Evolutionary conservation across 2,329 filamentous ascomycete species (phyloP).

Genomic region (Exophiala sp.): DNA sequence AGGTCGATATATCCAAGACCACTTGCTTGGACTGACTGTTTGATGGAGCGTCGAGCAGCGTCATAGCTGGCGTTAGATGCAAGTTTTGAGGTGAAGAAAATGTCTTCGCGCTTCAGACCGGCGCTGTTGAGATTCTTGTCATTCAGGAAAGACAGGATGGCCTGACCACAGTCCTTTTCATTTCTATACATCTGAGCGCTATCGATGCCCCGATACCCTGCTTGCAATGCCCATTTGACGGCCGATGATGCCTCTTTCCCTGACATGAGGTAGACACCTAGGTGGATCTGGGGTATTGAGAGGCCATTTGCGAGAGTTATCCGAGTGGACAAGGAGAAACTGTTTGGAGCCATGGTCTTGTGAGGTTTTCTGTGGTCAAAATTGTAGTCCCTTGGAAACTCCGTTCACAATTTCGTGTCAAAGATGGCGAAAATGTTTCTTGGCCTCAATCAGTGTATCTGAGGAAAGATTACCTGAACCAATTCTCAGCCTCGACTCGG

Average conservation of each 20-base stretch:
- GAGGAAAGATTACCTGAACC: no score
- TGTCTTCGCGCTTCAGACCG: conserved; percentile 60
- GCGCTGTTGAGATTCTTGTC: conserved; percentile 44
- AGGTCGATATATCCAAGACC: conserved; percentile 74
- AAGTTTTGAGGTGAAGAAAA: conserved; percentile 80
- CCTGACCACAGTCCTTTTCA: conserved; percentile 65
- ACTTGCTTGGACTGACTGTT: conserved; percentile 59
- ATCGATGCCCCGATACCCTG: conserved; percentile 45
- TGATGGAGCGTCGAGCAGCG: conserved; percentile 64
- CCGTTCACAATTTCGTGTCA: no score
- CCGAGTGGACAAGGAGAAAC: conserved; percentile 24
- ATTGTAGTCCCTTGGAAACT: no score
- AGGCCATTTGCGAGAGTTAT: conserved; percentile 61
- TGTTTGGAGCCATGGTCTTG: conserved; percentile 22
- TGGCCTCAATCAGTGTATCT: no score
- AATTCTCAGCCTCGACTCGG: no score
- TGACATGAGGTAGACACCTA: conserved; percentile 70
- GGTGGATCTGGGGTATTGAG: conserved; percentile 67
- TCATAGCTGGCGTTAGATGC: conserved; percentile 65
- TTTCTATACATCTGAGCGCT: conserved; percentile 67
- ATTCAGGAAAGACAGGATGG: conserved; percentile 58
- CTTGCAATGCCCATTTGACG: conserved; percentile 56
- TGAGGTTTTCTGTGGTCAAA: not conserved
- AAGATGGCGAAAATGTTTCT: no score
- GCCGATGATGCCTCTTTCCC: conserved; percentile 58